phyloP scores from a whole-genome alignment of 2,329 filamentous ascomycete genomes.

The Monosporascus sp. region DNA sequence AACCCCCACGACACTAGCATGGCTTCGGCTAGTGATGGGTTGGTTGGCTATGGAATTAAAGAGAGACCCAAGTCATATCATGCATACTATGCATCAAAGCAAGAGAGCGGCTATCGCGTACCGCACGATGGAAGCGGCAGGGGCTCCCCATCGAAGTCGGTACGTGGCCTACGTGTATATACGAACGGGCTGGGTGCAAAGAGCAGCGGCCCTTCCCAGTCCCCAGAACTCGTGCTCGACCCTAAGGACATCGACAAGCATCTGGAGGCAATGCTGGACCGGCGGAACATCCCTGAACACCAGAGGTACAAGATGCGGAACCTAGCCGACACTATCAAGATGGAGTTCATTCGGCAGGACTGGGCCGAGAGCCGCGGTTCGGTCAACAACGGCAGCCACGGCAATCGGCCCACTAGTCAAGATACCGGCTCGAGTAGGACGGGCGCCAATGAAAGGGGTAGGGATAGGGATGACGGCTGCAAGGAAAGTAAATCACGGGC shows the following conservation, averaged over 20 bases:
- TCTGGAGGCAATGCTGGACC: slow-evolving; percentile 65
- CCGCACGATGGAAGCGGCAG: slow-evolving; percentile 17
- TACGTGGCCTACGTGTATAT: slow-evolving; percentile 36
- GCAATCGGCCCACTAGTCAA: too few species aligned
- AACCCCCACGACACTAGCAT: slow-evolving; percentile 1
- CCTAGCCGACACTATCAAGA: slow-evolving; percentile 83
- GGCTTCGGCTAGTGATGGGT: slow-evolving; percentile 11
- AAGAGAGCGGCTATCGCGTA: slow-evolving; percentile 12
- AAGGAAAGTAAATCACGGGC: slow-evolving; percentile 60
- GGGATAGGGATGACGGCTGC: slow-evolving; percentile 35
- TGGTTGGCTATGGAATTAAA: slow-evolving; percentile 27
- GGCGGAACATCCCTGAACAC: slow-evolving; percentile 88
- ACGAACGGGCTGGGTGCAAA: slow-evolving; percentile 34
- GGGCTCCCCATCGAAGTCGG: slow-evolving; percentile 31
- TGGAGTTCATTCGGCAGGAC: slow-evolving; percentile 90
- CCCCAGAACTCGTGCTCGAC: slow-evolving; percentile 48
- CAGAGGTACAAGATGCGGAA: slow-evolving; percentile 94
- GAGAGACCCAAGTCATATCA: slow-evolving; percentile 49
- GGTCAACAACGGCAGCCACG: slow-evolving; percentile 37
- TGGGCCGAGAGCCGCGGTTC: slow-evolving; percentile 62
- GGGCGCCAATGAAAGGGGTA: slow-evolving; percentile 25
- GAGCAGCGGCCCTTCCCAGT: slow-evolving; percentile 33
- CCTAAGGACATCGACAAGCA: slow-evolving; percentile 52
- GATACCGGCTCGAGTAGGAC: slow-evolving; percentile 37
- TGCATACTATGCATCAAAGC: slow-evolving; percentile 23